Evolutionary conservation across 805 yeast species (phyloP).

Genomic region (Kuraishia borneana): DNA sequence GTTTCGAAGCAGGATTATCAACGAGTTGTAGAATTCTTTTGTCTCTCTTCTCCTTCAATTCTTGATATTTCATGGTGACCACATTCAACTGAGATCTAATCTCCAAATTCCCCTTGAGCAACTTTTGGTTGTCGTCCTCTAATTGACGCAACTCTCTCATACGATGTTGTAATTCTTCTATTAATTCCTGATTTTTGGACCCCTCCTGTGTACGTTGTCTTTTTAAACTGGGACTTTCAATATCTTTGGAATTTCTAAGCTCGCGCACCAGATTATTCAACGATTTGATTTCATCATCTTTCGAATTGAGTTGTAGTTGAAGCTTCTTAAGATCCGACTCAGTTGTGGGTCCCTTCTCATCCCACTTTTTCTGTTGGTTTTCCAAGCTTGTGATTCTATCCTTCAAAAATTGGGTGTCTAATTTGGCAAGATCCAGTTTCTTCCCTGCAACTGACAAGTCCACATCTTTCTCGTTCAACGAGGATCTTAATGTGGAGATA

Average conservation of each 20-base stretch:
- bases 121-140: background rate
- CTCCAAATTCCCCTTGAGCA: background rate
- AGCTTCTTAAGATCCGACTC: background rate
- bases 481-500: background rate
- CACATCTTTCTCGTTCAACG: background rate
- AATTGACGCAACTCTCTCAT: background rate
- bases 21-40: constrained; percentile 50
- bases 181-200: constrained; percentile 1
- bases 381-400: constrained; percentile 7
- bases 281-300: background rate
- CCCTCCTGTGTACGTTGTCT: background rate
- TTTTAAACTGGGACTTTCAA: background rate
- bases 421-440: constrained; percentile 7
- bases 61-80: background rate
- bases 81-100: background rate
- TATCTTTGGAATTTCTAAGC: background rate
- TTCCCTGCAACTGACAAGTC: constrained; percentile 2
- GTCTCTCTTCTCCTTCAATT: background rate
- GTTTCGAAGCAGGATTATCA: constrained; percentile 51
- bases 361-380: background rate
- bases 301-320: background rate
- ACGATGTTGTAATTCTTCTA: background rate
- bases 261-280: background rate
- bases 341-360: background rate
- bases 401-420: constrained; percentile 11